These are phyloP conservation scores for Hypocreales sp. DNA, from an alignment of 2,329 filamentous ascomycete species.

Conservation along the genomic window DNA sequence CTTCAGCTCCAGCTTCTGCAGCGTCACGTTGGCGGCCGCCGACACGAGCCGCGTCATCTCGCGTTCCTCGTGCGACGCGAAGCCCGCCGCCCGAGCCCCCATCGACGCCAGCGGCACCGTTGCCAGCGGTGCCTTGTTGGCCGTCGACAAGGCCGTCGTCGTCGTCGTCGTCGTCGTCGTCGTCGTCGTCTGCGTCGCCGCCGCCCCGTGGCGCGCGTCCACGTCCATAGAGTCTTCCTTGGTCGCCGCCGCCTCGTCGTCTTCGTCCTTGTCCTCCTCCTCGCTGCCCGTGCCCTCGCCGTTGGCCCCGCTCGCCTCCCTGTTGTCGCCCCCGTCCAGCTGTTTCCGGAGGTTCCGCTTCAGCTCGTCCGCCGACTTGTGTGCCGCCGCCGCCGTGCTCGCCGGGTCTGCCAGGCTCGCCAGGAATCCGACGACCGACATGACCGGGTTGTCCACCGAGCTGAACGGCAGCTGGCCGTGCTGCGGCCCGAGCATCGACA, in stretches of 20 bases:
- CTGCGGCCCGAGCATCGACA: constrained; percentile 54
- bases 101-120: constrained; percentile 76
- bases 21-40: constrained; percentile 80
- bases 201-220: constrained; percentile 37
- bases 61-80: constrained; percentile 91
- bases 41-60: constrained; percentile 92
- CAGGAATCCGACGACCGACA: constrained; percentile 91
- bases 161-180: constrained; percentile 36
- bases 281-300: constrained; percentile 35
- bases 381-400: constrained; percentile 80
- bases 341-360: constrained; percentile 65
- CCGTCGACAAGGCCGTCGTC: constrained; percentile 34
- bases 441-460: constrained; percentile 87
- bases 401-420: constrained; percentile 81
- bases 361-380: constrained; percentile 75
- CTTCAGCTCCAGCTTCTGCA: constrained; percentile 93
- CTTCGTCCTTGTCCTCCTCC: neutral
- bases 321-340: constrained; percentile 41
- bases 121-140: constrained; percentile 37
- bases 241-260: no score
- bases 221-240: constrained; percentile 49
- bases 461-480: constrained; percentile 77
- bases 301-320: constrained; percentile 33
- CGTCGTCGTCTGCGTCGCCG: constrained; percentile 29
- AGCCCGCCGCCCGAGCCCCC: constrained; percentile 69